Evolutionary conservation across 257 asterid species (phyloP).

Genomic region (Solanum virginianum): DNA sequence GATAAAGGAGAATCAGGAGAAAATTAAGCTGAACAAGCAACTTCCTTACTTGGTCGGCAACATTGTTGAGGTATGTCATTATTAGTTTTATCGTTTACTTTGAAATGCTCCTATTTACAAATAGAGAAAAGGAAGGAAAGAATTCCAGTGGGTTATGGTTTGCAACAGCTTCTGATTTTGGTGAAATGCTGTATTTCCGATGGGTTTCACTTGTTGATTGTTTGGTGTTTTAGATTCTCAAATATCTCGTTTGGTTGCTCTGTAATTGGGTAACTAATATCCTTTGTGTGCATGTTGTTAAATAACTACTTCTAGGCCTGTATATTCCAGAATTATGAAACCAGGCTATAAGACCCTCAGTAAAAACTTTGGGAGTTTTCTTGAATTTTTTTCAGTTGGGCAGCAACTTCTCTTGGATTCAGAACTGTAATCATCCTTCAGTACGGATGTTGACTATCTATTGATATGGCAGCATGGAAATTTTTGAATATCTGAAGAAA

Average conservation of each 20-base stretch:
- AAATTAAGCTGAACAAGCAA: conserved; percentile 77
- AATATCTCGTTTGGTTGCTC: neutral
- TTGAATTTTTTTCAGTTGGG: neutral
- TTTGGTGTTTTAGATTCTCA: neutral
- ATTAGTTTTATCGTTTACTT: neutral
- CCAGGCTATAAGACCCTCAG: neutral
- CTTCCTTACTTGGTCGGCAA: conserved; percentile 88
- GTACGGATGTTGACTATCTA: neutral
- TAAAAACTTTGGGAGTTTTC: neutral
- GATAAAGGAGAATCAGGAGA: conserved; percentile 78
- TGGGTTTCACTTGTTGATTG: neutral
- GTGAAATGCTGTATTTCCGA: neutral
- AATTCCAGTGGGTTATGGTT: neutral
- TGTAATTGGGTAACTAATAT: neutral
- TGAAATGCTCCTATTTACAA: neutral
- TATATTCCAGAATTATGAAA: neutral
- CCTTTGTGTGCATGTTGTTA: neutral
- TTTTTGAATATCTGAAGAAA: neutral
- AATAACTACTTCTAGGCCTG: neutral
- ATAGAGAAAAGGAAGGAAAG: neutral
- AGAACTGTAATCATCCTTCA: neutral
- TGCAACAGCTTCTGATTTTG: neutral
- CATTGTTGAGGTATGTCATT: conserved; percentile 33
- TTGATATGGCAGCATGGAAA: neutral
- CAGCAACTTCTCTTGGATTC: neutral